Evolutionary conservation across 2,329 filamentous ascomycete genomes (phyloP).

Genomic region (Aspergillus sergii): DNA sequence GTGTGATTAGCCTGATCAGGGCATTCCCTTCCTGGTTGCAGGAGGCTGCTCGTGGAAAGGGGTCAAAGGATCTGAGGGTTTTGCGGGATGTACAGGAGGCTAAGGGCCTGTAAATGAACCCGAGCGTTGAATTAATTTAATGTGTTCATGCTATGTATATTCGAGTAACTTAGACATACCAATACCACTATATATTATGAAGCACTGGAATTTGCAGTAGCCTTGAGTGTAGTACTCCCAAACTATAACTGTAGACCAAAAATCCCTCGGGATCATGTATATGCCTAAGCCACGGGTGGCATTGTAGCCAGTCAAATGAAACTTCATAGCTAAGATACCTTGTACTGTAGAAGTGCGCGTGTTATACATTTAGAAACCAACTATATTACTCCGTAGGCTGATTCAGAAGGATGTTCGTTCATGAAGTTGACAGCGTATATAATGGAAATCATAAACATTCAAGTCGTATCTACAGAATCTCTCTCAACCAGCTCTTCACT

Average conservation of each 20-base stretch:
- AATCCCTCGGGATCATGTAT: neutral
- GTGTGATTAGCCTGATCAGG: constrained; percentile 28
- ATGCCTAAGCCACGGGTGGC: neutral
- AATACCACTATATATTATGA: neutral
- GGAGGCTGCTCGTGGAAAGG: constrained; percentile 37
- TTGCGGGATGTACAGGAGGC: neutral
- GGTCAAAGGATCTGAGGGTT: constrained; percentile 25
- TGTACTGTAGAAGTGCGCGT: neutral
- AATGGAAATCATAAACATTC: neutral
- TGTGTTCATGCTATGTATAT: neutral
- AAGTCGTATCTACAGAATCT: constrained; percentile 21
- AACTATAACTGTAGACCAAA: neutral
- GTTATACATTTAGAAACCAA: neutral
- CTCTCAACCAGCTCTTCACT: constrained; percentile 38
- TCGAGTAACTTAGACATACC: neutral
- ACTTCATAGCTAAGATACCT: neutral
- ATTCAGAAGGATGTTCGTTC: neutral
- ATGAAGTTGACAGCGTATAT: neutral
- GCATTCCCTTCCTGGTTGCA: constrained; percentile 51
- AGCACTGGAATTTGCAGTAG: neutral
- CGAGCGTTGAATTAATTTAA: neutral
- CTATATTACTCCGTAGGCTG: neutral
- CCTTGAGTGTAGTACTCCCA: neutral
- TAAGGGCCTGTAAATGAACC: neutral
- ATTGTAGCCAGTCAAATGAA: neutral